These are phyloP conservation scores for Verbena officinalis DNA, from an alignment of 257 asterid genomes.

Conservation along the genomic window DNA sequence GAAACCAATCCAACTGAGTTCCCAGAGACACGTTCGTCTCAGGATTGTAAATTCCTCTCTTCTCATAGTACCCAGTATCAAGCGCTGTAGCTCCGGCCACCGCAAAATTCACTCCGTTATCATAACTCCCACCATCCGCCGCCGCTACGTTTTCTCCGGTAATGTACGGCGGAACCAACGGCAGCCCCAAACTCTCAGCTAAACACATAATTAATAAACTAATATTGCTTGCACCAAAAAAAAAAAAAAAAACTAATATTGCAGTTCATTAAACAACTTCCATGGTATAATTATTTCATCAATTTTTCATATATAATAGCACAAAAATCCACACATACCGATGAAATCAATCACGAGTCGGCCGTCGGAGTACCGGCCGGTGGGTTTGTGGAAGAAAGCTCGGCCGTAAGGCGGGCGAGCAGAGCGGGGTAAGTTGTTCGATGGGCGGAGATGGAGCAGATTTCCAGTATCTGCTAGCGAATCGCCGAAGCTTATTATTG, in stretches of 20 bases:
- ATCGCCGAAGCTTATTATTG: conserved; percentile 65
- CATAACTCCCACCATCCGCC: background rate
- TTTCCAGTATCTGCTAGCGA: conserved; percentile 67
- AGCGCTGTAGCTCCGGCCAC: background rate
- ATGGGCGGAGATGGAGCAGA: conserved; percentile 20
- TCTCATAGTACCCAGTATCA: no score
- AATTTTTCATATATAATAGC: no score
- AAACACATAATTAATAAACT: no score
- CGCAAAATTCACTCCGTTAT: background rate
- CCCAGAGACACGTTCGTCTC: background rate
- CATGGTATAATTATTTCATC: no score
- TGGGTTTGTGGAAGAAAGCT: conserved; percentile 55
- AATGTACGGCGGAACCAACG: conserved; percentile 37
- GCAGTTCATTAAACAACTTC: no score
- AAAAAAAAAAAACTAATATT: no score
- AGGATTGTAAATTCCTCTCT: background rate
- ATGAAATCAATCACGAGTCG: conserved; percentile 66
- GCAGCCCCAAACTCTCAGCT: conserved; percentile 53
- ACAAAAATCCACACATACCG: no score
- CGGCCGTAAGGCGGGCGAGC: conserved; percentile 53
- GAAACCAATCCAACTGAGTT: background rate
- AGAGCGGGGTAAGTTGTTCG: conserved; percentile 6
- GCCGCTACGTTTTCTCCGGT: no score
- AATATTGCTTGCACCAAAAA: no score
- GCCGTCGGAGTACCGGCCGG: conserved; percentile 59